Evolutionary conservation across 495 filamentous ascomycete genomes (phyloP), one percentile per base, ranked within the genome.

Genomic region (Lophiotrema nucula): DNA sequence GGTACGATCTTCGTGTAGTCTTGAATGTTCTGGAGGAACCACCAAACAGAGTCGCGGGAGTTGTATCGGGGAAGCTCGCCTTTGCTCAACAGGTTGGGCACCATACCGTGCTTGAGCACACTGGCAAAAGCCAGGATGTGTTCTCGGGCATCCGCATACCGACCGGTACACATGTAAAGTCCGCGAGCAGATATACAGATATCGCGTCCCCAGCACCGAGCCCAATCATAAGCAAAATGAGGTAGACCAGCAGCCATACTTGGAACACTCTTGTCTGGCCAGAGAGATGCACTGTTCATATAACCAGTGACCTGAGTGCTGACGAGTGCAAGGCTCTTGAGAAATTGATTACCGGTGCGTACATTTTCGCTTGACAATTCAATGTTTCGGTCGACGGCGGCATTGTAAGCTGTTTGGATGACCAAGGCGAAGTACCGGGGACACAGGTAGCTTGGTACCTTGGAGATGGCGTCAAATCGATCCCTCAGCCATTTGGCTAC

Each of bases 91-190:
- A 99, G 79, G 64, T 99, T 99, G 12, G 95, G 95, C 50, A 97
- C 89, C 95, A 97, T 97, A 41, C 95, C 95, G 69, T 99, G 95
- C 75, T 97, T 97, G 46, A 99, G 77, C 10, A 99, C 91, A 68
- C 90, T 95, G 0, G 89, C 91, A 74, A 99, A 99, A 41, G 93
- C 95, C 47, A 90, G 75, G 57, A 99, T 96, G 67, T 97, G 95
- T 71, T 96, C 90, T 60, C 82, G 89, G 15, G 92, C 93, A 64
- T 96, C 91, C 3, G 80, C 82, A 66, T 85, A 96, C 10, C 92
- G 85, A 3, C 91, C 90, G 19, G 92, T 96, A 39, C 88, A 89
- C 27, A 97, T 82, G 65, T 87, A 89, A 13, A 99, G 77, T 43
- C 95, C 95, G 27, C 95, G 84, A 13, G 96, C 79, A 21, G 95